Evolutionary conservation across 345 rosid species (phyloP).

Genomic region (Gossypium bickii): DNA sequence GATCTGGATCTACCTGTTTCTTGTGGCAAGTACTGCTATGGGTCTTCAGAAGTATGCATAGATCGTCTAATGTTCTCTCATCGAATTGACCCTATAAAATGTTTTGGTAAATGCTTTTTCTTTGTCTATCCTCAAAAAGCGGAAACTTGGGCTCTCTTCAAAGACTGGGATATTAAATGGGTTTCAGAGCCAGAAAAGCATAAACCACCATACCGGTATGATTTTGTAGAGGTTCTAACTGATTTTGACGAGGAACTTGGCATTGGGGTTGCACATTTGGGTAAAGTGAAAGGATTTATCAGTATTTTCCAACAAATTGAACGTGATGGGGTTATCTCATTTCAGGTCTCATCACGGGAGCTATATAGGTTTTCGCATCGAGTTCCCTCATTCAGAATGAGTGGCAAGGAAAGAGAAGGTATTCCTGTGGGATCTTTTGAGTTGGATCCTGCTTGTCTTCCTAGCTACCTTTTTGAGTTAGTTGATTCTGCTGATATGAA

Average conservation of each 20-base stretch:
- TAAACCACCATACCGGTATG: slow-evolving; percentile 45
- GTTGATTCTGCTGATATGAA: slow-evolving; percentile 16
- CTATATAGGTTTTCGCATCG: slow-evolving; percentile 71
- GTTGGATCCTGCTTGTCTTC: slow-evolving; percentile 73
- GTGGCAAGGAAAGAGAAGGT: slow-evolving; percentile 68
- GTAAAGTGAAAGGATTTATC: slow-evolving; percentile 76
- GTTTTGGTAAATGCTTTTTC: slow-evolving; percentile 20
- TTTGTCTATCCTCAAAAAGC: slow-evolving; percentile 65
- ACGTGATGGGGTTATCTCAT: slow-evolving; percentile 25
- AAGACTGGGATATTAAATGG: slow-evolving; percentile 66
- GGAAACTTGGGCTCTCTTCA: slow-evolving; percentile 86
- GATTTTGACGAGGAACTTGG: slow-evolving; percentile 48
- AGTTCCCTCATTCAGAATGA: slow-evolving; percentile 62
- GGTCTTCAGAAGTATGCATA: slow-evolving; percentile 31
- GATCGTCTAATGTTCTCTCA: slow-evolving; percentile 68
- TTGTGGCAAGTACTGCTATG: slow-evolving; percentile 53
- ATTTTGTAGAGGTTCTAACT: slow-evolving; percentile 62
- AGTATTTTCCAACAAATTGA: slow-evolving; percentile 46
- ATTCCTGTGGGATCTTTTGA: slow-evolving; percentile 75
- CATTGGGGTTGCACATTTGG: slow-evolving; percentile 58
- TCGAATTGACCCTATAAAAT: slow-evolving; percentile 24
- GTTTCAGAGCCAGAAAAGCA: slow-evolving; percentile 37
- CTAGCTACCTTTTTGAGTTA: slow-evolving; percentile 22
- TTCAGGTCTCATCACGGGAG: slow-evolving; percentile 40
- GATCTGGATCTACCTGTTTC: slow-evolving; percentile 51